These are phyloP conservation scores for Hypoxylon fuscum DNA, from an alignment of 495 filamentous ascomycete species.

Conservation along the genomic window DNA sequence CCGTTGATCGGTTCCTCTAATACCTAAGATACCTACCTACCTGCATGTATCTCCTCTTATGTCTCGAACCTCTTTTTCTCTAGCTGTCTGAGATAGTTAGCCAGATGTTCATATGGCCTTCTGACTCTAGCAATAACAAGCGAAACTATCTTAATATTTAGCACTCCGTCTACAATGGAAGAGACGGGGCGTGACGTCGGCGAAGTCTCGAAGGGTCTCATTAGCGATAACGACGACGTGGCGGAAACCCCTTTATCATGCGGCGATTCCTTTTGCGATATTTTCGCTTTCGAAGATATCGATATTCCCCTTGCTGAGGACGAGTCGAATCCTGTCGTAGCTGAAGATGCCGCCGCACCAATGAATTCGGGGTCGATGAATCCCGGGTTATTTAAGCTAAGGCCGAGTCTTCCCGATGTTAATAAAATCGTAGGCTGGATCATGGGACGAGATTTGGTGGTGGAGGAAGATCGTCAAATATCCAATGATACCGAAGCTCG, in stretches of 20 bases:
- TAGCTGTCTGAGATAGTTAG: not conserved
- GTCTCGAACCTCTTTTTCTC: not conserved
- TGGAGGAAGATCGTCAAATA: not conserved
- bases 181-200: not conserved
- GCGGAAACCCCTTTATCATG: constrained; percentile 1
- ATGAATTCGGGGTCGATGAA: not conserved
- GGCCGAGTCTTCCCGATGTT: constrained; percentile 10
- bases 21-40: not conserved
- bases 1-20: not conserved
- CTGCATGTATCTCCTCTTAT: not conserved
- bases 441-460: constrained; percentile 18
- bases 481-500: not conserved
- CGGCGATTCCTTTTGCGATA: constrained; percentile 22
- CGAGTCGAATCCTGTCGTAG: not conserved
- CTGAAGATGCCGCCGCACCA: not conserved
- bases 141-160: not conserved
- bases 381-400: not conserved
- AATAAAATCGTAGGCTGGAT: constrained; percentile 21
- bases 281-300: constrained; percentile 21
- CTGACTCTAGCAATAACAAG: not conserved
- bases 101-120: not conserved
- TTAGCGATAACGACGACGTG: constrained; percentile 22
- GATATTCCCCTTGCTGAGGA: not conserved
- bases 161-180: not conserved
- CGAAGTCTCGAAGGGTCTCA: constrained; percentile 1